These are phyloP conservation scores for Emericellopsis terricola DNA, from an alignment of 495 filamentous ascomycete genomes.

Conservation along the genomic window DNA sequence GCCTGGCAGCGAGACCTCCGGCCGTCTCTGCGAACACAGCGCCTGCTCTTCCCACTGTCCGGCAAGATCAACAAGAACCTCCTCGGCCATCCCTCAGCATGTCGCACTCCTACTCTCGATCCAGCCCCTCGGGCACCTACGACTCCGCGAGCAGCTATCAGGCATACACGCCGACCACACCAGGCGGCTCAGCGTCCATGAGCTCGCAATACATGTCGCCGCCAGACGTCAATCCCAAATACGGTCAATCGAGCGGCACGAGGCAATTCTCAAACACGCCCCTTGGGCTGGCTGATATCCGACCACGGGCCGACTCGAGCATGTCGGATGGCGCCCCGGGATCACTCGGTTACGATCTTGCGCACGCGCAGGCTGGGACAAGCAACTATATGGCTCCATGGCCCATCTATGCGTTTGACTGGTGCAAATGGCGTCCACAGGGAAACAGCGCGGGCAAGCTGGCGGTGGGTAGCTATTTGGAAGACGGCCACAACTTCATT, in stretches of 20 bases:
- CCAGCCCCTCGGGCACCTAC: slow-evolving; percentile 53
- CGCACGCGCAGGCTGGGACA: slow-evolving; percentile 30
- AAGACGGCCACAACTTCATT: slow-evolving; percentile 97
- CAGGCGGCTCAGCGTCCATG: slow-evolving; percentile 32
- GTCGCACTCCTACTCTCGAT: slow-evolving; percentile 60
- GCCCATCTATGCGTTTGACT: slow-evolving; percentile 92
- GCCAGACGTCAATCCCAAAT: slow-evolving; percentile 35
- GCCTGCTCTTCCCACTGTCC: not conserved
- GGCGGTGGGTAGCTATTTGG: slow-evolving; percentile 86
- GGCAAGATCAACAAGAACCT: slow-evolving; percentile 15
- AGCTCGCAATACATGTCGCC: slow-evolving; percentile 46
- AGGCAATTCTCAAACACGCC: slow-evolving; percentile 68
- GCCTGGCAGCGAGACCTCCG: slow-evolving; percentile 34
- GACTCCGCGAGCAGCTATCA: slow-evolving; percentile 41
- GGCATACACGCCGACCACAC: slow-evolving; percentile 46
- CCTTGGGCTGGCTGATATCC: slow-evolving; percentile 77
- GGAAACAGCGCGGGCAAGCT: slow-evolving; percentile 72
- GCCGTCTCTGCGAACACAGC: slow-evolving; percentile 31
- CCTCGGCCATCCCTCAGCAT: slow-evolving; percentile 34
- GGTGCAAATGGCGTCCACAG: slow-evolving; percentile 95
- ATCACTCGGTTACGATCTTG: slow-evolving; percentile 32
- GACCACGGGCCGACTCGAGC: slow-evolving; percentile 57
- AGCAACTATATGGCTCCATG: slow-evolving; percentile 90
- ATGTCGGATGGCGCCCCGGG: slow-evolving; percentile 45
- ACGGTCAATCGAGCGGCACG: slow-evolving; percentile 47